Conservation (phyloP, 2,329 filamentous ascomycete genomes). For the Diaporthe longicolla region DNA sequence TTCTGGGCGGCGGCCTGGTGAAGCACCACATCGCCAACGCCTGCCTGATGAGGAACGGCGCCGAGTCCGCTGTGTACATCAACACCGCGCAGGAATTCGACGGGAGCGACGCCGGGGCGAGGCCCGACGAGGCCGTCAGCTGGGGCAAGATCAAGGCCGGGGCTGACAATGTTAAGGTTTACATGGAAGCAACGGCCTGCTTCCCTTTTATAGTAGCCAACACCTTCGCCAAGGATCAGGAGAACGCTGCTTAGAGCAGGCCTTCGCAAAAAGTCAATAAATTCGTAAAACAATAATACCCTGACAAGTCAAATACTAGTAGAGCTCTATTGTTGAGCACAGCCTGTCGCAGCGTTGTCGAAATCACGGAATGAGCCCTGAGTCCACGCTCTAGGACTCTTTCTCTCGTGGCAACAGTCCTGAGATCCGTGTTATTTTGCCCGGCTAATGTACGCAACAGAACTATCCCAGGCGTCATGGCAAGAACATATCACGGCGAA, state of each 20-base stretch:
- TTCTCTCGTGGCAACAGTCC: neutral
- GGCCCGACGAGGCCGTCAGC: slow-evolving; percentile 96
- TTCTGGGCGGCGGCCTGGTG: slow-evolving; percentile 92
- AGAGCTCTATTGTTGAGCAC: neutral
- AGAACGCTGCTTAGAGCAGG: slow-evolving; percentile 41
- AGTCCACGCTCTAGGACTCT: neutral
- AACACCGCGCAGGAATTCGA: slow-evolving; percentile 99
- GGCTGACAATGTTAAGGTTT: slow-evolving; percentile 91
- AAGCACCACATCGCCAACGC: slow-evolving; percentile 99
- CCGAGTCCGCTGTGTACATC: slow-evolving; percentile 96
- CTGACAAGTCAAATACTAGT: neutral
- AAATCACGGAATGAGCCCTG: neutral
- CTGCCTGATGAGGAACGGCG: slow-evolving; percentile 96
- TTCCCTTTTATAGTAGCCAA: slow-evolving; percentile 78
- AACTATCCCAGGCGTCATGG: too few relatives aligned
- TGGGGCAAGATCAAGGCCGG: slow-evolving; percentile 98
- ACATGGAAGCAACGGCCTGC: slow-evolving; percentile 74
- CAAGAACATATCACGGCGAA: neutral
- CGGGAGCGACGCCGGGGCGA: slow-evolving; percentile 93
- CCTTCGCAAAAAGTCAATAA: neutral
- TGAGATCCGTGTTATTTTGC: too few relatives aligned
- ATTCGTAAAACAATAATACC: neutral
- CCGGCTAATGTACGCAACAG: too few relatives aligned
- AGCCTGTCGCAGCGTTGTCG: neutral
- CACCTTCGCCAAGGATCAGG: slow-evolving; percentile 71